phyloP scores from a whole-genome alignment of 1,284 basidiomycete species.

The Moniliophthora roreri region DNA sequence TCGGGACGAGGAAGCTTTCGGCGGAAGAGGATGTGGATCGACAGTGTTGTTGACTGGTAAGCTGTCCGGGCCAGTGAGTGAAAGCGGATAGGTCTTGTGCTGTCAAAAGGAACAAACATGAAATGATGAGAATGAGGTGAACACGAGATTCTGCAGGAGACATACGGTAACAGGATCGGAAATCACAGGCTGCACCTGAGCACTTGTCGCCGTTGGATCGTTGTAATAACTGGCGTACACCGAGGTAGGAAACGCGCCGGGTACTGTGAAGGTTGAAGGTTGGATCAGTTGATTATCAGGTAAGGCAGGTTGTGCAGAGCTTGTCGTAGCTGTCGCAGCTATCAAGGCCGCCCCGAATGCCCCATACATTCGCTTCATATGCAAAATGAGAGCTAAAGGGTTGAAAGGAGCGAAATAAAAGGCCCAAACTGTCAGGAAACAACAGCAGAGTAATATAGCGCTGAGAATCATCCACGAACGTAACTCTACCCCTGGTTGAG shows the following conservation, averaged over 20 bases:
- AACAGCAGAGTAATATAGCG: no score
- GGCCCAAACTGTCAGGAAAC: no score
- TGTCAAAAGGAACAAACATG: slow-evolving; percentile 22
- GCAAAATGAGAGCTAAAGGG: no score
- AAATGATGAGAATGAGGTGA: not conserved
- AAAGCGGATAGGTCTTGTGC: slow-evolving; percentile 56
- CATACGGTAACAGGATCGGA: slow-evolving; percentile 64
- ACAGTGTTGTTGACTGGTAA: slow-evolving; percentile 57
- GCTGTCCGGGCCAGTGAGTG: slow-evolving; percentile 57
- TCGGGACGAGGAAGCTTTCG: slow-evolving; percentile 40
- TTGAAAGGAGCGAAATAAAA: no score
- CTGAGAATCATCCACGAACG: no score
- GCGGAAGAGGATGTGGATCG: slow-evolving; percentile 68
- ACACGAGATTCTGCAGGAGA: slow-evolving; percentile 9
- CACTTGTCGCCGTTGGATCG: slow-evolving; percentile 64
- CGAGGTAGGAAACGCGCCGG: slow-evolving; percentile 66
- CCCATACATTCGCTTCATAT: no score
- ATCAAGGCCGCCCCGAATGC: no score
- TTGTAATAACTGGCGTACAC: slow-evolving; percentile 68
- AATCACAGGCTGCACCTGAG: slow-evolving; percentile 69
- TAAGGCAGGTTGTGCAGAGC: no score
- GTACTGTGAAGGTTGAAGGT: slow-evolving; percentile 54
- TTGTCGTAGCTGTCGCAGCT: no score
- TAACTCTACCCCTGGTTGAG: no score
- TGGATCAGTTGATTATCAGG: not conserved